A percentile compares a stretch with the other conserved stretches of the same genome.
Conservation (phyloP, 495 filamentous ascomycete genomes). For the Tuber borchii region DNA sequence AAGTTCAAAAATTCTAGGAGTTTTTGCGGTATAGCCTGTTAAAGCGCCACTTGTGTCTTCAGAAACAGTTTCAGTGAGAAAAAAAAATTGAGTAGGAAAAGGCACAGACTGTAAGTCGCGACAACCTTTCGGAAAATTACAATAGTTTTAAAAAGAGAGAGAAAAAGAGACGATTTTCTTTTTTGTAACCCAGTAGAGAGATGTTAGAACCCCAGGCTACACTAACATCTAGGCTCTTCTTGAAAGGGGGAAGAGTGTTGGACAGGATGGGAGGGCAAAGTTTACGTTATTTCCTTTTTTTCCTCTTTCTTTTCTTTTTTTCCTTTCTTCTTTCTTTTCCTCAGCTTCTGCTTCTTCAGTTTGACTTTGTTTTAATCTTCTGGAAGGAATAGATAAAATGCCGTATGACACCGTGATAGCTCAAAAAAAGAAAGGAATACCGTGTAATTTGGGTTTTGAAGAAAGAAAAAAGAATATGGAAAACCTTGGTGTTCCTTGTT, state of each 20-base stretch:
- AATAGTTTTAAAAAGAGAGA: slow-evolving; percentile 4
- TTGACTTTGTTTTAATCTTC: not conserved
- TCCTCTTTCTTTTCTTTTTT: not conserved
- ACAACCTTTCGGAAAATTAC: too few relatives aligned
- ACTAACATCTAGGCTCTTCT: slow-evolving; percentile 1
- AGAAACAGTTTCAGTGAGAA: too few relatives aligned
- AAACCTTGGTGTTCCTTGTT: not conserved
- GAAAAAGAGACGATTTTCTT: slow-evolving; percentile 5
- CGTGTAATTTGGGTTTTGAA: not conserved
- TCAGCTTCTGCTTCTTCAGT: not conserved
- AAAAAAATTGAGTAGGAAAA: too few relatives aligned
- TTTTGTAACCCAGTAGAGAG: slow-evolving; percentile 9
- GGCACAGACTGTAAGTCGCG: too few relatives aligned
- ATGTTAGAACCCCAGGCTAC: slow-evolving; percentile 1
- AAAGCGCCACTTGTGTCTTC: too few relatives aligned
- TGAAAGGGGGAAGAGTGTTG: slow-evolving; percentile 2
- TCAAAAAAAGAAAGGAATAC: not conserved
- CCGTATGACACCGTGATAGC: not conserved
- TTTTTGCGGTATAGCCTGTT: too few relatives aligned
- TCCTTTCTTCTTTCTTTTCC: slow-evolving; percentile 3
- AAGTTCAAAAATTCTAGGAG: too few relatives aligned
- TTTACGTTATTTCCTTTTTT: not conserved
- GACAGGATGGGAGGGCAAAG: not conserved
- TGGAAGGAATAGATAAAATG: not conserved
- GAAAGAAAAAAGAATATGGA: not conserved